Conservation (phyloP, 2,329 filamentous ascomycete species). For the Fusarium irregulare region DNA sequence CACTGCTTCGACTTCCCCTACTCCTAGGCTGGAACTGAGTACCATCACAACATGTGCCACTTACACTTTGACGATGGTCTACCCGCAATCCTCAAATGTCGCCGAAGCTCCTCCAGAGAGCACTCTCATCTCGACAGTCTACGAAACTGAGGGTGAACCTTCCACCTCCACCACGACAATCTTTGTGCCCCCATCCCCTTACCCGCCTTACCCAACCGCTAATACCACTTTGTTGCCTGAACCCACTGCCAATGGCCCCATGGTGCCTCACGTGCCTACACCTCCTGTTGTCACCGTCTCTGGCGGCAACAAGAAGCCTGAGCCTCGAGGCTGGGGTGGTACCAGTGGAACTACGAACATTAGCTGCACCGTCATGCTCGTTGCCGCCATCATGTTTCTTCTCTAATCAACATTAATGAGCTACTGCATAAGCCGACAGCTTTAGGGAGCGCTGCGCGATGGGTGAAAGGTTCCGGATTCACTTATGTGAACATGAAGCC, state of each 20-base stretch:
- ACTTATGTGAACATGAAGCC: slow-evolving; percentile 14
- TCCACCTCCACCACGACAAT: slow-evolving; percentile 50
- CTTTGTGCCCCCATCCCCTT: slow-evolving; percentile 43
- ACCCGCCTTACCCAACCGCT: slow-evolving; percentile 46
- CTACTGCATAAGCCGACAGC: not conserved
- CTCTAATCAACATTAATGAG: slow-evolving; percentile 41
- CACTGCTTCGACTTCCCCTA: slow-evolving; percentile 49
- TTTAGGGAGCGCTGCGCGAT: not conserved
- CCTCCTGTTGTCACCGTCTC: slow-evolving; percentile 50
- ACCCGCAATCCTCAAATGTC: not conserved
- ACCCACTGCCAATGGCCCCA: slow-evolving; percentile 44
- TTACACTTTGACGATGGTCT: slow-evolving; percentile 32
- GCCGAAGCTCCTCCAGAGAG: slow-evolving; percentile 37
- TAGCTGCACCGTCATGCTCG: slow-evolving; percentile 52
- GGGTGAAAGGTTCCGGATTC: not conserved
- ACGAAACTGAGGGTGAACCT: slow-evolving; percentile 46
- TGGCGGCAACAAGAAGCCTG: slow-evolving; percentile 49
- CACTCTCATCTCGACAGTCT: slow-evolving; percentile 50
- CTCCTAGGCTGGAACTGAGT: slow-evolving; percentile 25
- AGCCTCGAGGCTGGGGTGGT: slow-evolving; percentile 47
- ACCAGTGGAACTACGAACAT: slow-evolving; percentile 49
- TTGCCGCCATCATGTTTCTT: slow-evolving; percentile 50
- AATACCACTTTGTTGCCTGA: slow-evolving; percentile 46
- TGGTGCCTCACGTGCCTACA: slow-evolving; percentile 38
- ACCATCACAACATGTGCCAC: slow-evolving; percentile 47